Percentiles rank a stretch among this genome's conserved stretches.
Conservation (phyloP, 768 basidiomycete genomes). For the Hirschioporus abietinus region DNA sequence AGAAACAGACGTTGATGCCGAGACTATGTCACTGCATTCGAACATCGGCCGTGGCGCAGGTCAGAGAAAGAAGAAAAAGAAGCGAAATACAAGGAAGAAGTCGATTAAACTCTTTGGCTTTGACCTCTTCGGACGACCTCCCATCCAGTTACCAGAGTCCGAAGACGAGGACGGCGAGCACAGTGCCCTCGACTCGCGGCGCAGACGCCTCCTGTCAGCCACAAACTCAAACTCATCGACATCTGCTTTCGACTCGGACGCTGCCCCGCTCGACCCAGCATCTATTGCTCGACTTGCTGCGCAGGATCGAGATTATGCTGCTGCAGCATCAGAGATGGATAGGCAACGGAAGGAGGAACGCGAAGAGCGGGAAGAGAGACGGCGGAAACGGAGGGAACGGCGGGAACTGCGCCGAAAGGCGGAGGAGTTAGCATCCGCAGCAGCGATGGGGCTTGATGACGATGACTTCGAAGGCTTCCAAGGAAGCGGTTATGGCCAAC, state of each 20-base stretch:
- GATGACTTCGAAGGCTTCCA: slow-evolving; percentile 64
- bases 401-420: slow-evolving; percentile 39
- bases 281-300: slow-evolving; percentile 49
- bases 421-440: slow-evolving; percentile 26
- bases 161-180: slow-evolving; percentile 33
- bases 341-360: slow-evolving; percentile 31
- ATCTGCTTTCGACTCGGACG: slow-evolving; percentile 63
- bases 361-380: slow-evolving; percentile 40
- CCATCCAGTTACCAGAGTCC: slow-evolving; percentile 56
- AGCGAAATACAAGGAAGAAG: slow-evolving; percentile 25
- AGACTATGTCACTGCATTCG: slow-evolving; percentile 63
- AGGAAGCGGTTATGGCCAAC: slow-evolving; percentile 36
- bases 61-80: slow-evolving; percentile 29
- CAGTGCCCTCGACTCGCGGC: neutral
- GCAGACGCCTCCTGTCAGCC: neutral
- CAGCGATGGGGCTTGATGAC: slow-evolving; percentile 18
- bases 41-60: slow-evolving; percentile 39
- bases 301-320: slow-evolving; percentile 29
- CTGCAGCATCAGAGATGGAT: slow-evolving; percentile 25
- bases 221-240: slow-evolving; percentile 27
- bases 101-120: slow-evolving; percentile 59
- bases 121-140: slow-evolving; percentile 58
- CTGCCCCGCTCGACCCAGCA: slow-evolving; percentile 55
- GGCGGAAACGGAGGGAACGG: slow-evolving; percentile 39
- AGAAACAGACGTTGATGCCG: slow-evolving; percentile 45